Base-by-base conservation (phyloP, 2,329 filamentous ascomycete species). In the Claviceps humidiphila region DNA sequence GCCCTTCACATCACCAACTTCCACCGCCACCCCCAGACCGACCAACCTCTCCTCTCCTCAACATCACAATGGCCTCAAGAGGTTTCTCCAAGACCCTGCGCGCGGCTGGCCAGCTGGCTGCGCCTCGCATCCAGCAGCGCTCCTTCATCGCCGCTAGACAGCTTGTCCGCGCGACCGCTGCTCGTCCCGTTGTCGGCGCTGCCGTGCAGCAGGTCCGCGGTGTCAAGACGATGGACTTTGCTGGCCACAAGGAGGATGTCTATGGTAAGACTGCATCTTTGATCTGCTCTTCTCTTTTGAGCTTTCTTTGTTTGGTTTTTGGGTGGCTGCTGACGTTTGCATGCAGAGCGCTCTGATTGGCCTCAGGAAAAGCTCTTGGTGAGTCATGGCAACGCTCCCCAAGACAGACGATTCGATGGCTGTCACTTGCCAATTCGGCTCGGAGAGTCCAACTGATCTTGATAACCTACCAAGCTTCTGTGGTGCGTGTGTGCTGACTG, bases 151-250 rank as follows among this genome's bases (percentile, higher is more conserved):
- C 77, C 64, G 80, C 78, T 61, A 70, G 79, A 63, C 76, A 72
- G 66, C 71, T 76, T 56, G 74, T 75, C 58, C 71, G 78, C 59
- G 73, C 74, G 57, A 52, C 57, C 9, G 70, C 75, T 62, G 71
- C 75, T 59, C 74, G 72, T 60, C 71, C 74, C 59, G 74, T 73
- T 58, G 68, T 72, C 61, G 73, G 69, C 56, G 67, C 70, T 59
- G 65, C 66, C 53, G 77, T 82, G 70, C 85, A 89, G 77, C 85
- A 89, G 77, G 75, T 80, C 60, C 85, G 93, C 68, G 93, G 93
- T 71, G 75, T 95, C 68, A 97, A 98, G 88, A 96, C 91, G 63
- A 91, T 98, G 73, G 90, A 97, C 82, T 98, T 98, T 72, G 93
- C 93, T 61, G 93, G 89, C 66, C 79, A 80, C 69, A 91, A 94